Evolutionary conservation across 192 early-diverging fungal species (phyloP).

Genomic region (Allomyces javanicus): DNA sequence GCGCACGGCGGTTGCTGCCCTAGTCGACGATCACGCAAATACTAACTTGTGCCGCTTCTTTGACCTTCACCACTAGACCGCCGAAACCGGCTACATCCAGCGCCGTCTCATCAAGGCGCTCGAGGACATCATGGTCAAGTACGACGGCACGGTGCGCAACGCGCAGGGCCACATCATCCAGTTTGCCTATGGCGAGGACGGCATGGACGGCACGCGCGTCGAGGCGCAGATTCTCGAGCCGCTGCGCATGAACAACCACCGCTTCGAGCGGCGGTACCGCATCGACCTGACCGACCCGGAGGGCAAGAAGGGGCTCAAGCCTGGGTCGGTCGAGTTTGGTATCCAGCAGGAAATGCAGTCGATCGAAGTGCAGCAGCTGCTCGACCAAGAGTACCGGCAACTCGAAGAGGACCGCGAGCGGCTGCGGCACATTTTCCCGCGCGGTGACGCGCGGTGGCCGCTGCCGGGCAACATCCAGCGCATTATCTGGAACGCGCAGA

Average conservation of each 20-base stretch:
- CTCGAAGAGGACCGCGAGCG: conserved; percentile 52
- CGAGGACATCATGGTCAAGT: conserved; percentile 94
- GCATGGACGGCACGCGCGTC: conserved; percentile 82
- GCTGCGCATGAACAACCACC: conserved; percentile 40
- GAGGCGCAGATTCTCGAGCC: conserved; percentile 60
- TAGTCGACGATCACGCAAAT: no score
- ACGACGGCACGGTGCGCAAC: conserved; percentile 92
- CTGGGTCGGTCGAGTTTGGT: conserved; percentile 44
- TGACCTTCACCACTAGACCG: conserved; percentile 47
- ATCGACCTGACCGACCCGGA: conserved; percentile 57
- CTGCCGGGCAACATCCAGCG: conserved; percentile 79
- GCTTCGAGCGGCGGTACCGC: conserved; percentile 60
- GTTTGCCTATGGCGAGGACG: conserved; percentile 96
- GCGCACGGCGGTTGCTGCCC: no score
- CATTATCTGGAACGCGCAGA: conserved; percentile 75
- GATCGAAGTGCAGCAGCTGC: conserved; percentile 39
- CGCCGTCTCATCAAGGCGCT: conserved; percentile 93
- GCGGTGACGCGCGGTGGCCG: conserved; percentile 55
- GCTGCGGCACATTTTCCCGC: conserved; percentile 62
- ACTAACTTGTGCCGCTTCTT: neutral
- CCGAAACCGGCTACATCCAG: conserved; percentile 99
- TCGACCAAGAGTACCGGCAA: conserved; percentile 67
- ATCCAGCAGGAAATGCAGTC: conserved; percentile 59
- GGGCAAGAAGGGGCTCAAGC: conserved; percentile 32
- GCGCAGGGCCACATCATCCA: conserved; percentile 82